Percentiles rank a stretch among this genome's conserved stretches.
These are phyloP conservation scores for Pseudomonodictys pantanalensis DNA, from an alignment of 495 filamentous ascomycete species.

Conservation along the genomic window DNA sequence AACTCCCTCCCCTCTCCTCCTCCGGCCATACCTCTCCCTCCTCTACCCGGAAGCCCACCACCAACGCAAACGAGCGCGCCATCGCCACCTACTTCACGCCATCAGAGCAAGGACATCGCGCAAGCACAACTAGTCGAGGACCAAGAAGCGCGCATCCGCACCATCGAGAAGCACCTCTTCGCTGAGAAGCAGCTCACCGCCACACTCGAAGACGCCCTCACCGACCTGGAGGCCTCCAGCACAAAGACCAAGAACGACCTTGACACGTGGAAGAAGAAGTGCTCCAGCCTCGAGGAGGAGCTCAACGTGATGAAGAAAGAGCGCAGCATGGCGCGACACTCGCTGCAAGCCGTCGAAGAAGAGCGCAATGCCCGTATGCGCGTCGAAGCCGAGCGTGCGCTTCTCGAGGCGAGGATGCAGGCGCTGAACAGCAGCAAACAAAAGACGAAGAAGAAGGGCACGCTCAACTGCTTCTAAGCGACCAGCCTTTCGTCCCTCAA, in stretches of 20 bases:
- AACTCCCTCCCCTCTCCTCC: slow-evolving; percentile 85
- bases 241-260: slow-evolving; percentile 82
- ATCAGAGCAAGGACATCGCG: slow-evolving; percentile 78
- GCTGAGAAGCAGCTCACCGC: slow-evolving; percentile 95
- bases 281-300: slow-evolving; percentile 73
- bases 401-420: slow-evolving; percentile 87
- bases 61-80: slow-evolving; percentile 41
- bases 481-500: neutral
- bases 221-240: slow-evolving; percentile 83
- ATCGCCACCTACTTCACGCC: slow-evolving; percentile 54
- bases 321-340: slow-evolving; percentile 68
- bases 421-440: slow-evolving; percentile 63
- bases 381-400: slow-evolving; percentile 80
- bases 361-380: slow-evolving; percentile 82
- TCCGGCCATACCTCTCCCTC: slow-evolving; percentile 88
- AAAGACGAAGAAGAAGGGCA: slow-evolving; percentile 91
- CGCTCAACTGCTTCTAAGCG: slow-evolving; percentile 88
- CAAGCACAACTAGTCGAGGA: slow-evolving; percentile 78
- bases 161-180: slow-evolving; percentile 93
- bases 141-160: slow-evolving; percentile 88
- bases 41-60: slow-evolving; percentile 62
- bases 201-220: slow-evolving; percentile 90
- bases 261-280: slow-evolving; percentile 86
- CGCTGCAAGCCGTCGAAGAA: slow-evolving; percentile 89
- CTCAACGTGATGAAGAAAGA: slow-evolving; percentile 68